phyloP scores from a whole-genome alignment of 2,329 filamentous ascomycete genomes.

The Alternaria sp. region DNA sequence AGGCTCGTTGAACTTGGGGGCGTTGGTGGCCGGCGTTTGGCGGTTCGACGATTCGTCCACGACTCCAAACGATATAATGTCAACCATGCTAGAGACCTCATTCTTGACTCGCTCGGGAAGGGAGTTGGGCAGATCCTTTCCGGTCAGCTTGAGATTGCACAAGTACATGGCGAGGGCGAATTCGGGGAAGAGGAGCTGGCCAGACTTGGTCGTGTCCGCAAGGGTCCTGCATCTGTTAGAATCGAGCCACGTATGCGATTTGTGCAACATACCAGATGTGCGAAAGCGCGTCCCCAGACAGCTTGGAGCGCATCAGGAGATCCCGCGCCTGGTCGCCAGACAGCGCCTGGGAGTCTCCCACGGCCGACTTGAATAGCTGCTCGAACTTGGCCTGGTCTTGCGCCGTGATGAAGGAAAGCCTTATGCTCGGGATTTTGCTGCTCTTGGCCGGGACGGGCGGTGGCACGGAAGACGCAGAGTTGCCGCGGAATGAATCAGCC shows the following conservation, averaged over 20 bases:
- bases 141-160: slow-evolving; percentile 90
- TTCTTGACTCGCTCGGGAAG: slow-evolving; percentile 90
- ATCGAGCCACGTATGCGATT: background rate
- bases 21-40: slow-evolving; percentile 65
- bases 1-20: slow-evolving; percentile 71
- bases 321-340: slow-evolving; percentile 92
- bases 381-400: slow-evolving; percentile 97
- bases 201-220: slow-evolving; percentile 93
- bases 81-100: slow-evolving; percentile 98
- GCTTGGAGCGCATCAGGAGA: slow-evolving; percentile 83
- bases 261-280: slow-evolving; percentile 77
- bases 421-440: slow-evolving; percentile 89
- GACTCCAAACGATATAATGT: slow-evolving; percentile 96
- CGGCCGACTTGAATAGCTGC: slow-evolving; percentile 94
- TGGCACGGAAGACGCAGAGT: slow-evolving; percentile 51
- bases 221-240: slow-evolving; percentile 69
- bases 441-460: slow-evolving; percentile 69
- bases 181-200: slow-evolving; percentile 94
- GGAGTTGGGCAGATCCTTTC: slow-evolving; percentile 75
- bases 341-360: slow-evolving; percentile 82
- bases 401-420: slow-evolving; percentile 93
- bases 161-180: slow-evolving; percentile 98
- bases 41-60: slow-evolving; percentile 70
- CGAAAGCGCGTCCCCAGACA: slow-evolving; percentile 84
- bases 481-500: slow-evolving; percentile 65